Conservation (phyloP, 2,329 filamentous ascomycete genomes). For the Ophiostoma perfectum region DNA sequence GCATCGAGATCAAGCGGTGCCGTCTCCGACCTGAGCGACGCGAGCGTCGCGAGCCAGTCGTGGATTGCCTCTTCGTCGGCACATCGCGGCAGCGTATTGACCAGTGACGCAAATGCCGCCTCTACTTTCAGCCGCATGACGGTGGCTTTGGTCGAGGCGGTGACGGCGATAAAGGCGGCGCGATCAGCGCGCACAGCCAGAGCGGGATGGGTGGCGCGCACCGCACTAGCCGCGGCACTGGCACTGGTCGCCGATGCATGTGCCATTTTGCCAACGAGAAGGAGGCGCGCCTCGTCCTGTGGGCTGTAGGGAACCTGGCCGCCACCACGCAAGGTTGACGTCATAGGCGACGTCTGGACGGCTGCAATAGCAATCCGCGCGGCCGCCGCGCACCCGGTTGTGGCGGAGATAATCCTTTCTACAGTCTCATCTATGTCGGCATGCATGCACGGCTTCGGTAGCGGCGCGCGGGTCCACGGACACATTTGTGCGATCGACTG, state of each 20-base stretch:
- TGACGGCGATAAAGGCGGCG: not conserved
- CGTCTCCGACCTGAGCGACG: not conserved
- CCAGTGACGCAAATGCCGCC: not conserved
- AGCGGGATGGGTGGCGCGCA: not conserved
- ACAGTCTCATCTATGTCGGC: not conserved
- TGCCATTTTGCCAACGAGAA: not conserved
- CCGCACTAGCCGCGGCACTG: not conserved
- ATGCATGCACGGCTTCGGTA: not conserved
- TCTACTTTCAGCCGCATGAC: not conserved
- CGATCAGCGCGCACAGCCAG: not conserved
- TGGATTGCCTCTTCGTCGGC: not conserved
- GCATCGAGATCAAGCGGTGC: not conserved
- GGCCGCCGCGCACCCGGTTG: too few relatives aligned
- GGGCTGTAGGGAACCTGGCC: not conserved
- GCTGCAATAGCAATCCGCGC: not conserved
- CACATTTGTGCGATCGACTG: too few relatives aligned
- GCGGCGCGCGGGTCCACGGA: not conserved
- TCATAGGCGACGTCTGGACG: not conserved
- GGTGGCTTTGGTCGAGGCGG: not conserved
- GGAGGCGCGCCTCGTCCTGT: not conserved
- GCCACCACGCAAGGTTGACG: not conserved
- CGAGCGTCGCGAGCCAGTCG: not conserved
- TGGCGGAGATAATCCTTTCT: too few relatives aligned
- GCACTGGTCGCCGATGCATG: not conserved
- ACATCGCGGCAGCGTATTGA: not conserved